Conservation (phyloP, 768 basidiomycete species). For the Trametopsis cervina region DNA sequence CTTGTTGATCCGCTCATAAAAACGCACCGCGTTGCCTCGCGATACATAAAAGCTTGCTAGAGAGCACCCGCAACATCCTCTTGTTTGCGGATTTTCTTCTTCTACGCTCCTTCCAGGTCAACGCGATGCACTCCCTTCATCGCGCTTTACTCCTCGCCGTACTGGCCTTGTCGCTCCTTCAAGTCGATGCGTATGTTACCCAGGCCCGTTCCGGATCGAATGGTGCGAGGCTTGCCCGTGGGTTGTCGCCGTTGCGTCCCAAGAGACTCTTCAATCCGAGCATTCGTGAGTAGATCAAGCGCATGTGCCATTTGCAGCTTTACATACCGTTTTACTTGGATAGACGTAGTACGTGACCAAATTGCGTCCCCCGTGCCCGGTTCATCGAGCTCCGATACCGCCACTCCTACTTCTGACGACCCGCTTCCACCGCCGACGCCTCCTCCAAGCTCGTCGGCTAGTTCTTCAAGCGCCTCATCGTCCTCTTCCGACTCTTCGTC, state of each 20-base stretch:
- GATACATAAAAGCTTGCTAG: no score
- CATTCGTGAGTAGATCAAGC: constrained; percentile 7
- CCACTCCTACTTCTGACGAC: background rate
- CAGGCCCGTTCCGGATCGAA: constrained; percentile 6
- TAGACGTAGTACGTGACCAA: constrained; percentile 2
- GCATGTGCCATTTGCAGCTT: background rate
- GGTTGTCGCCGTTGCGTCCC: constrained; percentile 13
- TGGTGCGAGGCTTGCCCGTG: constrained; percentile 13
- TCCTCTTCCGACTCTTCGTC: background rate
- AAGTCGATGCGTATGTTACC: constrained; percentile 8
- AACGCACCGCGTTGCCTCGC: no score
- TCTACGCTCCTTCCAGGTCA: background rate
- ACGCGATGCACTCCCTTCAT: constrained; percentile 10
- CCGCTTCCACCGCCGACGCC: background rate
- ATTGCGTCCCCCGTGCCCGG: background rate
- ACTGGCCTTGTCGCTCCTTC: constrained; percentile 12
- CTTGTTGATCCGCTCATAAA: no score
- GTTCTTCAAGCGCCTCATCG: background rate
- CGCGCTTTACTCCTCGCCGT: constrained; percentile 11
- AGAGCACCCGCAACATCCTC: no score
- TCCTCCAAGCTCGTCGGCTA: background rate
- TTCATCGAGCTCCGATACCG: background rate
- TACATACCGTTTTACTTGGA: background rate
- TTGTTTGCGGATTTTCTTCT: background rate
- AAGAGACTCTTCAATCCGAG: constrained; percentile 10